Evolutionary conservation across 1,139 yeast species (phyloP).

Genomic region (Zygoascus sp.): DNA sequence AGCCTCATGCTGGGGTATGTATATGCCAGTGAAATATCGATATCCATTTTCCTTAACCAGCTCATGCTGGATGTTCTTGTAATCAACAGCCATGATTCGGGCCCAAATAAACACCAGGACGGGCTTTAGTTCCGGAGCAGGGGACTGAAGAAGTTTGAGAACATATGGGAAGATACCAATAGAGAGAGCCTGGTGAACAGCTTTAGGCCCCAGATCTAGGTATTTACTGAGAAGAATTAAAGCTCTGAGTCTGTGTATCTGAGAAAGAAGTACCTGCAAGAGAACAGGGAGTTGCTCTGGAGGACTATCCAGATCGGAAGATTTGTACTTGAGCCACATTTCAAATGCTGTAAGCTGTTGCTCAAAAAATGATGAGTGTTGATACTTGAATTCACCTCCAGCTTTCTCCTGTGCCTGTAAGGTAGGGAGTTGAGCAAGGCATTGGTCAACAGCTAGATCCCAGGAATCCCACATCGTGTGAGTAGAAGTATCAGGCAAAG

Average conservation of each 20-base stretch:
- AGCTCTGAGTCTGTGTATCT: slow-evolving; percentile 89
- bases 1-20: slow-evolving; percentile 44
- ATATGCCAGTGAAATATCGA: slow-evolving; percentile 76
- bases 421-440: slow-evolving; percentile 51
- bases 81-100: slow-evolving; percentile 92
- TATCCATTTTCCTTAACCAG: slow-evolving; percentile 87
- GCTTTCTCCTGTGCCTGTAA: slow-evolving; percentile 33
- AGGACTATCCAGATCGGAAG: slow-evolving; percentile 56
- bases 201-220: slow-evolving; percentile 95
- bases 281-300: slow-evolving; percentile 96
- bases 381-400: slow-evolving; percentile 47
- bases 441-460: slow-evolving; percentile 97
- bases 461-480: slow-evolving; percentile 98
- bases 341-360: slow-evolving; percentile 96
- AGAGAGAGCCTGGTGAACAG: slow-evolving; percentile 85
- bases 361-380: slow-evolving; percentile 90
- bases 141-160: slow-evolving; percentile 81
- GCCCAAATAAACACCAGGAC: slow-evolving; percentile 97
- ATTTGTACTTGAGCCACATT: slow-evolving; percentile 89
- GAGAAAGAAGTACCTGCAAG: slow-evolving; percentile 85
- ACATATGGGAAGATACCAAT: slow-evolving; percentile 97
- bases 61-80: slow-evolving; percentile 85
- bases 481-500: slow-evolving; percentile 72
- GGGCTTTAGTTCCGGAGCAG: slow-evolving; percentile 93
- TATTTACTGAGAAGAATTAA: slow-evolving; percentile 77